A percentile compares a stretch with the other conserved stretches of the same genome.
These are phyloP conservation scores for Amphibolis antarctica DNA, from an alignment of 106 monocot genomes.

Conservation along the genomic window DNA sequence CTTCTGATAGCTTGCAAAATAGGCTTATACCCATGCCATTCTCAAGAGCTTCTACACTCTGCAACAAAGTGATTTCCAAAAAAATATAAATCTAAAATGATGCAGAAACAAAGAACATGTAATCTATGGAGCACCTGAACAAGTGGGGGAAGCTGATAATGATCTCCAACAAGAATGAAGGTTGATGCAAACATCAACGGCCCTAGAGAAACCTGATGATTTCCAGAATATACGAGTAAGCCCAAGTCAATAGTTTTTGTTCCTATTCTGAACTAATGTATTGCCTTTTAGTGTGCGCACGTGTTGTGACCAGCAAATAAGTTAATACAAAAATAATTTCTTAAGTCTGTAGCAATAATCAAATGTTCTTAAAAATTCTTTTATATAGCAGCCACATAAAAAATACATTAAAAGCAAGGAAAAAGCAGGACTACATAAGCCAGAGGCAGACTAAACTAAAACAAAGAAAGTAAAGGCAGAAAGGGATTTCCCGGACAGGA, in stretches of 20 bases:
- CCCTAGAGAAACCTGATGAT: constrained; percentile 74
- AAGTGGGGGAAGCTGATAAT: constrained; percentile 95
- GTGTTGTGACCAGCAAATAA: no score
- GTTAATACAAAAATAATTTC: no score
- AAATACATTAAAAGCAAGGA: no score
- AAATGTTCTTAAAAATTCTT: no score
- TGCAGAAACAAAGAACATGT: neutral
- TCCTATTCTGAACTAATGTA: neutral
- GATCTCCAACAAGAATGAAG: constrained; percentile 98
- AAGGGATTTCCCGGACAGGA: no score
- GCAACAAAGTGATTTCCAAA: constrained; percentile 10
- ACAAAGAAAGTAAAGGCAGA: no score
- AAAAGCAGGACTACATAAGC: no score
- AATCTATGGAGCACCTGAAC: constrained; percentile 44
- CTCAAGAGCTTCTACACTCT: constrained; percentile 87
- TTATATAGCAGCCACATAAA: no score
- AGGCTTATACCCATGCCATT: constrained; percentile 88
- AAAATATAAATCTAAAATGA: neutral
- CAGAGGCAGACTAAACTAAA: no score
- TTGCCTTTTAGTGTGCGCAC: no score
- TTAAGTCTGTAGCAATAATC: no score
- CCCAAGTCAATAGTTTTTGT: neutral
- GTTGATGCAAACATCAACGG: constrained; percentile 94
- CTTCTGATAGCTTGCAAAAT: constrained; percentile 94
- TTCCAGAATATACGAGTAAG: neutral